Conservation (phyloP, 257 asterid species). For the Jacaranda mimosifolia region DNA sequence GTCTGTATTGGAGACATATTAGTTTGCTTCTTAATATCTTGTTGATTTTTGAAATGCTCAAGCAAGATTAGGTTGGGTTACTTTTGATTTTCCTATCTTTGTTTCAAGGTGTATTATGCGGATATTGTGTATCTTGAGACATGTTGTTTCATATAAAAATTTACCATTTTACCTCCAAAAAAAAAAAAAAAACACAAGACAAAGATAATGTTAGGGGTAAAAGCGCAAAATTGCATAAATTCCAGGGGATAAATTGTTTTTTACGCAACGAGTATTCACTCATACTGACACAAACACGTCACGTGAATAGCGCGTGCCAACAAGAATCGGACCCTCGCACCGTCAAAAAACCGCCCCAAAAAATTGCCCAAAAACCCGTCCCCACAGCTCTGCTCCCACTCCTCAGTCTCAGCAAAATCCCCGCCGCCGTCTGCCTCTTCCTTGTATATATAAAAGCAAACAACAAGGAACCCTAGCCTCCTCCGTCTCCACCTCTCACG, state of each 20-base stretch:
- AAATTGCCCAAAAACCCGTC: conserved; percentile 37
- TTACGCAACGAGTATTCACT: not conserved
- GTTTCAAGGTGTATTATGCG: too few species aligned
- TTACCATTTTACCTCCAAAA: too few species aligned
- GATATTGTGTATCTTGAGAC: too few species aligned
- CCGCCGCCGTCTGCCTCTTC: conserved; percentile 51
- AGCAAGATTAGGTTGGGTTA: too few species aligned
- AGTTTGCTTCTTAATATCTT: too few species aligned
- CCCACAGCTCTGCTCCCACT: conserved; percentile 33
- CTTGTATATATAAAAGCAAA: conserved; percentile 44
- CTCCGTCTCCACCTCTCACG: conserved; percentile 14
- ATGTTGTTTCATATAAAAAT: too few species aligned
- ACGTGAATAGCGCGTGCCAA: conserved; percentile 33
- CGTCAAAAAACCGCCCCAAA: conserved; percentile 26
- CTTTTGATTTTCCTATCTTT: too few species aligned
- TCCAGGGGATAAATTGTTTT: not conserved
- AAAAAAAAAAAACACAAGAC: not conserved
- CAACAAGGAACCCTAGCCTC: conserved; percentile 43
- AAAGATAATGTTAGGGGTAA: not conserved
- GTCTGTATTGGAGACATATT: too few species aligned
- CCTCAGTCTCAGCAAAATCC: conserved; percentile 27
- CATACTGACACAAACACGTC: not conserved
- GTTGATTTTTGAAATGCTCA: too few species aligned
- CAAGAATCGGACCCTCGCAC: conserved; percentile 35
- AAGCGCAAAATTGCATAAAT: not conserved